Evolutionary conservation across 257 asterid genomes (phyloP).

Genomic region (Anisodus tanguticus): DNA sequence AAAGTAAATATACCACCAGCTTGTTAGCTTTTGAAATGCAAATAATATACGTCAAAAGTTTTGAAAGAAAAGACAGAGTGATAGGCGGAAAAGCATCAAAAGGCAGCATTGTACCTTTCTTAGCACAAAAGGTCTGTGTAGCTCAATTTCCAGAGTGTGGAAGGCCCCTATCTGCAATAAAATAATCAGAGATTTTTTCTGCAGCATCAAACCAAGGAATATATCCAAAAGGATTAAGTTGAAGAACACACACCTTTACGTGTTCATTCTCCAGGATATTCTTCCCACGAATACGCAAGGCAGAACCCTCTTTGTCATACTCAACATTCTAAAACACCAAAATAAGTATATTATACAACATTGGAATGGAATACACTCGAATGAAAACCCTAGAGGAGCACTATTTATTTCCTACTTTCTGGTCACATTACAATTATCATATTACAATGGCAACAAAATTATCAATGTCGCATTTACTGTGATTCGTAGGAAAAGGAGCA

Average conservation of each 20-base stretch:
- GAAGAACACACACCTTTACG: slow-evolving; percentile 68
- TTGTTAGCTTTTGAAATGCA: not conserved
- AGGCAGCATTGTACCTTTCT: slow-evolving; percentile 61
- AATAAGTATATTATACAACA: slow-evolving; percentile 10
- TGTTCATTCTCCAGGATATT: slow-evolving; percentile 88
- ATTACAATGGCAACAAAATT: not conserved
- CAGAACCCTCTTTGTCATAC: slow-evolving; percentile 95
- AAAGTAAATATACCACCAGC: not conserved
- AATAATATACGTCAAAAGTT: not conserved
- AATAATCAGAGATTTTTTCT: slow-evolving; percentile 30
- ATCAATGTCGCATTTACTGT: not conserved
- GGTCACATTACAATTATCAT: not conserved
- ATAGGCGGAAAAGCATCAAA: not conserved
- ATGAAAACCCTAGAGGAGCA: not conserved
- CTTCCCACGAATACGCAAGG: slow-evolving; percentile 91
- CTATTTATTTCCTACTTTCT: not conserved
- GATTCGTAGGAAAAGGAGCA: not conserved
- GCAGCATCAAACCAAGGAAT: slow-evolving; percentile 28
- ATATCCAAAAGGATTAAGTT: slow-evolving; percentile 29
- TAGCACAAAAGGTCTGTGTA: slow-evolving; percentile 82
- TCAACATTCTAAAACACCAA: slow-evolving; percentile 59
- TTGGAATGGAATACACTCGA: not conserved
- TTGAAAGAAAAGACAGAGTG: not conserved
- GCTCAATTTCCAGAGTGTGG: slow-evolving; percentile 96
- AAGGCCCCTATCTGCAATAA: slow-evolving; percentile 86